Evolutionary conservation across 2,329 filamentous ascomycete species (phyloP).

Genomic region (Verticillium nubilum): DNA sequence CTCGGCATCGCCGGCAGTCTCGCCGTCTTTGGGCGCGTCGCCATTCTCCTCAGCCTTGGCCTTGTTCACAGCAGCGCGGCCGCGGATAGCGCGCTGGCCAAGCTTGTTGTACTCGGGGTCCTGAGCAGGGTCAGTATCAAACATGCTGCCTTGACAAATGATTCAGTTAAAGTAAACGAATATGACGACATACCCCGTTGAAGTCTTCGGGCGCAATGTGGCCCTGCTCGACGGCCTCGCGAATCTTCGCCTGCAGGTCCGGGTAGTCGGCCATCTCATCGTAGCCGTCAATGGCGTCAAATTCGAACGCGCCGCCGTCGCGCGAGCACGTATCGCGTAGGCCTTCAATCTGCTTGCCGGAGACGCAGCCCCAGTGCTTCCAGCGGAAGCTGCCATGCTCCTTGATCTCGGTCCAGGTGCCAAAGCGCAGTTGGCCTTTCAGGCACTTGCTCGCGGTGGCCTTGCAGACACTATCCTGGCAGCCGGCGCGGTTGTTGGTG

Average conservation of each 20-base stretch:
- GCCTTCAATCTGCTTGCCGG: conserved; percentile 65
- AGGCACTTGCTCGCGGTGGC: conserved; percentile 61
- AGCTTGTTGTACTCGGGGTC: conserved; percentile 69
- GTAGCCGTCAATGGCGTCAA: conserved; percentile 70
- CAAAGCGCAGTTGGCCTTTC: conserved; percentile 77
- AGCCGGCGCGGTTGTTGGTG: conserved; percentile 66
- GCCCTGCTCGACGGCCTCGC: conserved; percentile 65
- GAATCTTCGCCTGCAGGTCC: conserved; percentile 68
- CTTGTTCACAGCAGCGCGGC: conserved; percentile 22
- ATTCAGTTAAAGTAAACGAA: no score
- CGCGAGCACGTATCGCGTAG: conserved; percentile 48
- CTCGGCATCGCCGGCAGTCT: conserved; percentile 20
- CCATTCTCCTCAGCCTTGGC: conserved; percentile 15
- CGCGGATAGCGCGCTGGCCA: conserved; percentile 59
- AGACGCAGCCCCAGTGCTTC: conserved; percentile 93
- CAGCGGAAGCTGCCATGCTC: conserved; percentile 64
- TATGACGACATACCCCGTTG: conserved; percentile 64
- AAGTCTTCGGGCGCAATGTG: conserved; percentile 84
- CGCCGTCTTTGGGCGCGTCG: conserved; percentile 1
- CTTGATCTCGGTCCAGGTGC: conserved; percentile 61
- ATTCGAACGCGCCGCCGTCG: conserved; percentile 44
- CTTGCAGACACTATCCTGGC: conserved; percentile 70
- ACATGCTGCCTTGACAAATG: neutral
- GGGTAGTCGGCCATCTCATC: conserved; percentile 61
- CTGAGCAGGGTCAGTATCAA: conserved; percentile 33